phyloP scores from a whole-genome alignment of 192 early-diverging fungal genomes.

The Backusella mclennaniae region DNA sequence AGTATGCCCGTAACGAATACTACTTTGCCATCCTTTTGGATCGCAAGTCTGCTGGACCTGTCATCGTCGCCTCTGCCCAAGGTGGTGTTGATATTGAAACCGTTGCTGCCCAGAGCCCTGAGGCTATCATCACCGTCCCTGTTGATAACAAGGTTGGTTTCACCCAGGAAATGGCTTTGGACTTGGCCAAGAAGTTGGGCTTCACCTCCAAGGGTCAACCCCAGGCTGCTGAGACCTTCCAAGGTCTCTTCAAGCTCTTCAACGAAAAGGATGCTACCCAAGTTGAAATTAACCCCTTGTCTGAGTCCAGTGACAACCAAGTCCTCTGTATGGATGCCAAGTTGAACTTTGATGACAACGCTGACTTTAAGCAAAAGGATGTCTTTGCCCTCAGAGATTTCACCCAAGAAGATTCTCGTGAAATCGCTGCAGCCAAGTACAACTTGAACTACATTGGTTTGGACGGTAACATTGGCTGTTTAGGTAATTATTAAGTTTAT shows the following conservation, averaged over 20 bases:
- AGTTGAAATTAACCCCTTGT: slow-evolving; percentile 99
- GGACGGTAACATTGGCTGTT: slow-evolving; percentile 96
- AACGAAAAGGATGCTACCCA: slow-evolving; percentile 96
- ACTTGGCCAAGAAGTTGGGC: slow-evolving; percentile 85
- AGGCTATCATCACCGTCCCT: slow-evolving; percentile 93
- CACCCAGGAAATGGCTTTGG: slow-evolving; percentile 66
- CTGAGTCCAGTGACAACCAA: slow-evolving; percentile 85
- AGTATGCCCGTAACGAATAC: slow-evolving; percentile 95
- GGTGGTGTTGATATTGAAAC: slow-evolving; percentile 98
- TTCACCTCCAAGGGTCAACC: slow-evolving; percentile 79
- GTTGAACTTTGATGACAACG: slow-evolving; percentile 99
- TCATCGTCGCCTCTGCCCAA: slow-evolving; percentile 95
- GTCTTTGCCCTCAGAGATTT: slow-evolving; percentile 87
- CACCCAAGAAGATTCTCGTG: slow-evolving; percentile 95
- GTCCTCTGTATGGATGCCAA: slow-evolving; percentile 95
- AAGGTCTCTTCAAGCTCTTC: slow-evolving; percentile 95
- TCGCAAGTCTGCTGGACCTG: slow-evolving; percentile 91
- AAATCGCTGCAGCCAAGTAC: slow-evolving; percentile 95
- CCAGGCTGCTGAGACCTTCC: slow-evolving; percentile 88
- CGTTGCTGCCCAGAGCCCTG: slow-evolving; percentile 93
- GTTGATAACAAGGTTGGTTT: slow-evolving; percentile 89
- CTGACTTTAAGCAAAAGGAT: slow-evolving; percentile 94
- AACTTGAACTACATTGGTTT: slow-evolving; percentile 99
- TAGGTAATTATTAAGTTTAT: slow-evolving; percentile 50
- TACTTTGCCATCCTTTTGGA: slow-evolving; percentile 99